A percentile compares a stretch with the other conserved stretches of the same genome.
Evolutionary conservation across 345 rosid genomes (phyloP).

Genomic region (rapeseed (Brassica napus)): DNA sequence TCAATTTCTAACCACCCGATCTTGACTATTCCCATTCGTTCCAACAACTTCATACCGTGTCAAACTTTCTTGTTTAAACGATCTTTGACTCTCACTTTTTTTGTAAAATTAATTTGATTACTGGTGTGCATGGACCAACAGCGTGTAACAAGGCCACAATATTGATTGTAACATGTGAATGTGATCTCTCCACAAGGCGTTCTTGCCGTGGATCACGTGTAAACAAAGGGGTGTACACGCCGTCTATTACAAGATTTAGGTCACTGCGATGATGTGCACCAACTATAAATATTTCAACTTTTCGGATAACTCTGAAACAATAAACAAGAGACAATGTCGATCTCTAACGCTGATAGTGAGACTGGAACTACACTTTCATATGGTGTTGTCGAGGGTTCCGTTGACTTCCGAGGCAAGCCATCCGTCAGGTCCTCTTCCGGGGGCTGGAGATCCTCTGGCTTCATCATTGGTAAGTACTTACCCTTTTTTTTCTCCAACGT

Average conservation of each 20-base stretch:
- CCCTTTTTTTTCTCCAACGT: neutral
- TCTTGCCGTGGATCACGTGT: constrained; percentile 4
- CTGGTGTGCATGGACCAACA: neutral
- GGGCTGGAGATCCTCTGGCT: constrained; percentile 4
- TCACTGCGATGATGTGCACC: neutral
- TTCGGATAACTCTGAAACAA: neutral
- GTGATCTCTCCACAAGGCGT: neutral
- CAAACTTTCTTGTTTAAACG: neutral
- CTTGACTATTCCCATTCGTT: neutral
- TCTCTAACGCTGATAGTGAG: neutral
- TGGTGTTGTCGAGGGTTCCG: neutral
- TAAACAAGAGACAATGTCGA: constrained; percentile 19
- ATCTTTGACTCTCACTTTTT: neutral
- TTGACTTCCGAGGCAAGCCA: neutral
- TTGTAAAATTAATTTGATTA: too few species aligned
- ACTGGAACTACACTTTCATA: constrained; percentile 8
- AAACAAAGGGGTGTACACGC: neutral
- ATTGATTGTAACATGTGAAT: neutral
- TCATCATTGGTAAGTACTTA: constrained; percentile 15
- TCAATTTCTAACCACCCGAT: constrained; percentile 1
- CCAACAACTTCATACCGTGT: neutral
- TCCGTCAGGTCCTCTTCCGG: neutral
- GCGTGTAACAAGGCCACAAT: neutral
- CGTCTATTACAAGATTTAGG: neutral
- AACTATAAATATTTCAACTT: neutral